Evolutionary conservation across 2,329 filamentous ascomycete species (phyloP), one percentile per base, ranked within the genome.

Genomic region (Diaporthe citriasiana): DNA sequence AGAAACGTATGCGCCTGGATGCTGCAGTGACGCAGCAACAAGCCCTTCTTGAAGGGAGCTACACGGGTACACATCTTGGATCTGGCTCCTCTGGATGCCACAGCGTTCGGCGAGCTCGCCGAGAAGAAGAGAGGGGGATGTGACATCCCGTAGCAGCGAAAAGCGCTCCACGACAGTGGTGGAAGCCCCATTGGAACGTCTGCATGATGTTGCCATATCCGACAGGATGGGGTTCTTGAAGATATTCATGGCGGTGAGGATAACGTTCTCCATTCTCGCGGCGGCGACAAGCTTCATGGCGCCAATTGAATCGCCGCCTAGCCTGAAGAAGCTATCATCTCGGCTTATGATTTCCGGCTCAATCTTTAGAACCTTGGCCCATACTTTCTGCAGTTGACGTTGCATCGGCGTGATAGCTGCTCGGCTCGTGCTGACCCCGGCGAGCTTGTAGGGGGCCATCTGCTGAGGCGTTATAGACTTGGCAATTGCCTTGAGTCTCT

Each of bases 241-340:
- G 42, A 66, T 27, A 10, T 10, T 47, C 33, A 8, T 51, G 22
- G 45, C 60, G 5, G 60, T 66, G 27, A 66, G 30, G 17, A 47
- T 6, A 9, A 66, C 4, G 27, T 25, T 19, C 42, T 47, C 60
- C 30, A 17, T 33, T 27, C 60, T 50, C 1, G 79, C 77, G 0
- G 40, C 63, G 5, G 76, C 63, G 8, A 78, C 77, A 4, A 80
- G 57, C 13, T 71, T 72, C 73, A 81, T 80, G 5, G 80, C 79
- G 4, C 66, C 56, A 30, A 81, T 74, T 0, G 81, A 82, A 59
- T 82, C 77, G 1, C 81, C 81, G 1, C 81, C 81, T 1, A 82
- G 63, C 9, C 74, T 71, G 68, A 82, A 78, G 72, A 82, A 82
- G 72, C 74, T 78, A 38, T 79, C 78, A 6, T 71, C 22, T 13